A percentile compares a stretch with the other conserved stretches of the same genome.
Conservation (phyloP, 331 rosid species). For the Malus hybrid region DNA sequence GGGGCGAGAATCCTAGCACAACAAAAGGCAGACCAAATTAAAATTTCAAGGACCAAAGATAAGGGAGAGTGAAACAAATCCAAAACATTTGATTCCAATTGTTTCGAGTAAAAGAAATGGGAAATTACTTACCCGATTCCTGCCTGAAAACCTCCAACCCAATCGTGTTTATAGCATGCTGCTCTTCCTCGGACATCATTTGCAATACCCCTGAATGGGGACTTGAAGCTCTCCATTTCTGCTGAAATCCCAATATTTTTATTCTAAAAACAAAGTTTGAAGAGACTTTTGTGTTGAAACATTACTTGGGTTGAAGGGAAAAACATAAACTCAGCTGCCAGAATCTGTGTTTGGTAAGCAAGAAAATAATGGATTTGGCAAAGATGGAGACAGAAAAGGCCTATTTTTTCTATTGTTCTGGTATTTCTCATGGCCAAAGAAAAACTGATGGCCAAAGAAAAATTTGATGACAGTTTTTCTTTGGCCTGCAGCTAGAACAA, state of each 20-base stretch:
- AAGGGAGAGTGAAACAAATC: background rate
- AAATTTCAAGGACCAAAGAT: background rate
- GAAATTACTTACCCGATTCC: conserved; percentile 53
- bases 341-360: too few relatives aligned
- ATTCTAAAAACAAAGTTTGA: background rate
- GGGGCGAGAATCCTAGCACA: conserved; percentile 73
- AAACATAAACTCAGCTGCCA: background rate
- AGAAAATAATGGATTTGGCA: background rate
- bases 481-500: background rate
- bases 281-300: background rate
- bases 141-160: conserved; percentile 49
- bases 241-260: background rate
- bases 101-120: background rate
- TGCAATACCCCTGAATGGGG: conserved; percentile 58
- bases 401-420: background rate
- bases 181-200: conserved; percentile 56
- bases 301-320: background rate
- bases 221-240: conserved; percentile 46
- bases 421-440: background rate
- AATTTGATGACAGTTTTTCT: background rate
- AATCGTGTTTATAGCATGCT: conserved; percentile 63
- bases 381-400: background rate
- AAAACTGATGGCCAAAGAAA: background rate
- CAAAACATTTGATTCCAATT: background rate
- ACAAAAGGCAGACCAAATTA: background rate